Evolutionary conservation across 305 asterid species (phyloP).

Genomic region (Solanum hybrid): DNA sequence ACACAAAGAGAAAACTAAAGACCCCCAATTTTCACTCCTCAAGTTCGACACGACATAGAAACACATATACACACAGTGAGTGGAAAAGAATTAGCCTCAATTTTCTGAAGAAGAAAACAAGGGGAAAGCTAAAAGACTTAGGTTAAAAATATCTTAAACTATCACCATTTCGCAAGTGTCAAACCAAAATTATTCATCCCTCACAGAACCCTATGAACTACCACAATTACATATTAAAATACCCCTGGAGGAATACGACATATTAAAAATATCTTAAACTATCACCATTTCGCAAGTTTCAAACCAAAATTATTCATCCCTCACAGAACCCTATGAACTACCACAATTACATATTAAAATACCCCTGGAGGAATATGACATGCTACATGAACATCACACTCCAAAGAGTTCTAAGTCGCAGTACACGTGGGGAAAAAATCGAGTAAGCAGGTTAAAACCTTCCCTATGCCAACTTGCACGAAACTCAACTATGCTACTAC

Average conservation of each 20-base stretch:
- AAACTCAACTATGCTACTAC: background rate
- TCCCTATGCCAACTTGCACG: background rate
- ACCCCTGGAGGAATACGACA: background rate
- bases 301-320: background rate
- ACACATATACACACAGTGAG: background rate
- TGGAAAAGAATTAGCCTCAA: background rate
- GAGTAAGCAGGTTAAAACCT: background rate
- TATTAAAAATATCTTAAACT: background rate
- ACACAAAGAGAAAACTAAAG: background rate
- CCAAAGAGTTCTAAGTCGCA: background rate
- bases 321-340: background rate
- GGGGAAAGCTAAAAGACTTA: background rate
- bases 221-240: background rate
- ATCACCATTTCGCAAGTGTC: background rate
- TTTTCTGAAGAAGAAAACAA: background rate
- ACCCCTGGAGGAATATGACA: background rate
- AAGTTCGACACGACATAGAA: background rate
- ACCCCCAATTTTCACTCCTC: background rate
- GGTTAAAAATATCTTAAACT: background rate
- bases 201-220: background rate
- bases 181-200: background rate
- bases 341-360: background rate
- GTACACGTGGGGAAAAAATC: background rate
- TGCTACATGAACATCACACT: background rate
- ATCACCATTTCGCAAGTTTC: background rate